These are phyloP conservation scores for Allantophomopsis cytisporea DNA, from an alignment of 2,329 filamentous ascomycete species.

Conservation along the genomic window DNA sequence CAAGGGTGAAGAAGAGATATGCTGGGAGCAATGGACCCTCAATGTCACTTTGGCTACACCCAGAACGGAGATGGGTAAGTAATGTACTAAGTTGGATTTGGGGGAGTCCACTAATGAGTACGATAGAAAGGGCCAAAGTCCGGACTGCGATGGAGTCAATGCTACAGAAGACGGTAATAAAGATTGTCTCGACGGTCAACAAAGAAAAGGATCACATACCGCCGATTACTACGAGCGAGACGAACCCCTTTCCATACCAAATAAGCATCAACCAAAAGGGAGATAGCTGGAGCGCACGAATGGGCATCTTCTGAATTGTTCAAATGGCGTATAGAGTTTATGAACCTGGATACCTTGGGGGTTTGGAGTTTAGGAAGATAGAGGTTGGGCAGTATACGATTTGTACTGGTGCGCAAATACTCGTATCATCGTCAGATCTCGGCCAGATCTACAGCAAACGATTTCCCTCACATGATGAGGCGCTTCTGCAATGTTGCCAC, in stretches of 20 bases:
- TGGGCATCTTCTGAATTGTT: conserved; percentile 38
- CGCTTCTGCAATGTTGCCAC: no score
- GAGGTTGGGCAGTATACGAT: no score
- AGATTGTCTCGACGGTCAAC: conserved; percentile 80
- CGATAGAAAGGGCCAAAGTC: conserved; percentile 69
- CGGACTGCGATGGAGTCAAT: conserved; percentile 84
- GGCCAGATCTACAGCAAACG: no score
- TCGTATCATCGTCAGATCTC: no score
- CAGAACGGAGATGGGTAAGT: conserved; percentile 71
- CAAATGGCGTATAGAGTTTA: no score
- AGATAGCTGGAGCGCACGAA: conserved; percentile 65
- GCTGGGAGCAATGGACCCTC: conserved; percentile 93
- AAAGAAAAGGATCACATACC: conserved; percentile 91
- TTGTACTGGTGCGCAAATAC: no score
- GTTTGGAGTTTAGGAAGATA: no score
- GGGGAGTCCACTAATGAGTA: background rate
- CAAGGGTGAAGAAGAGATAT: conserved; percentile 81
- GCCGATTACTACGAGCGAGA: conserved; percentile 81
- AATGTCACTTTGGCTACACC: conserved; percentile 89
- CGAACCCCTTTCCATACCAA: conserved; percentile 91
- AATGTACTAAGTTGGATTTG: background rate
- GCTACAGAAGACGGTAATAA: conserved; percentile 74
- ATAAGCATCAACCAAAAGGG: conserved; percentile 79
- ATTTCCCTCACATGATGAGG: no score
- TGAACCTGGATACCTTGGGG: no score